Conservation (phyloP, 208 protist species). For the Leishmania tarentolae region DNA sequence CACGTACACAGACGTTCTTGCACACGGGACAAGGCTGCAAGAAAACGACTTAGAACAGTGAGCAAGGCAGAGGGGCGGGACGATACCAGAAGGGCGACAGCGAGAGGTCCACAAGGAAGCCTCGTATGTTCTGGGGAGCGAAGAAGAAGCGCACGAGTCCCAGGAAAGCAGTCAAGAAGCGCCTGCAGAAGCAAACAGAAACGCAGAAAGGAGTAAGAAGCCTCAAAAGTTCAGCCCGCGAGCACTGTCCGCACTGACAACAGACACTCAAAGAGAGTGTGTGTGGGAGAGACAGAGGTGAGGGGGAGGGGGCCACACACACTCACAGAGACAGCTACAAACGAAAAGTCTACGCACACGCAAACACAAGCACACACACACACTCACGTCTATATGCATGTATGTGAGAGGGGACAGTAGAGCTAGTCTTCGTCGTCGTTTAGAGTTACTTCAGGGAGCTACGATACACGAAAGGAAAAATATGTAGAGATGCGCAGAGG, state of each 20-base stretch:
- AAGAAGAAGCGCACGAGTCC: neutral
- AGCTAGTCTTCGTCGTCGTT: neutral
- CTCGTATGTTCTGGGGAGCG: neutral
- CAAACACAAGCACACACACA: neutral
- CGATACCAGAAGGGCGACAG: neutral
- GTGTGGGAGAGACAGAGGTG: neutral
- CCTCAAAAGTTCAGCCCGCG: neutral
- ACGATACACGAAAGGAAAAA: neutral
- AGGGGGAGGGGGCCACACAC: no score
- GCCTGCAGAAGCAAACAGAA: neutral
- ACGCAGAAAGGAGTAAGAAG: neutral
- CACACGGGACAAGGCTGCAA: neutral
- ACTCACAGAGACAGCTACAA: neutral
- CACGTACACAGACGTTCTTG: neutral
- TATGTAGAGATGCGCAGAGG: neutral
- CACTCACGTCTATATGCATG: neutral
- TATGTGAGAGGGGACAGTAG: neutral
- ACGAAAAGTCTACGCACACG: neutral
- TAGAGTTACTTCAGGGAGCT: neutral
- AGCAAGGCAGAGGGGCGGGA: neutral
- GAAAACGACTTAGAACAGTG: neutral
- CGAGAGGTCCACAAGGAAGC: neutral
- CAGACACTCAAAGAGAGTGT: neutral
- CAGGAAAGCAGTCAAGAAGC: no score
- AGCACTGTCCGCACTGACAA: neutral